Conservation (phyloP, 805 yeast species). For the Teunomyces tritomae region DNA sequence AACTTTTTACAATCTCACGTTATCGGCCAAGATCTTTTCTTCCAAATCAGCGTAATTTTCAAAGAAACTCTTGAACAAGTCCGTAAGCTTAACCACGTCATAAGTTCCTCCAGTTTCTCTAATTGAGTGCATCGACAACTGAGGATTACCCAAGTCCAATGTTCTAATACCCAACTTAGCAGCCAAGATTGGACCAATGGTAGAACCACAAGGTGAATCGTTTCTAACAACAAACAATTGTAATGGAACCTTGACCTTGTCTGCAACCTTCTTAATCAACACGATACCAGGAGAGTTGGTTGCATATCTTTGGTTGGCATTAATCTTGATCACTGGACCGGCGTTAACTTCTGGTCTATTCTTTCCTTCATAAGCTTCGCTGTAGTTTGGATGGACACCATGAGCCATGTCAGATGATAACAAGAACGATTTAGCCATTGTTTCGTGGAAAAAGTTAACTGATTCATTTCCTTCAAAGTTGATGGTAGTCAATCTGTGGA, state of each 20-base stretch:
- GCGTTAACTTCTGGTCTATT: constrained; percentile 80
- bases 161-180: constrained; percentile 85
- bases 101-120: constrained; percentile 85
- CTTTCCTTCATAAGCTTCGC: constrained; percentile 66
- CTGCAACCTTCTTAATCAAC: constrained; percentile 69
- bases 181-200: constrained; percentile 92
- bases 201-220: constrained; percentile 92
- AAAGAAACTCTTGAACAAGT: constrained; percentile 63
- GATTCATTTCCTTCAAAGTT: constrained; percentile 17
- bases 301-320: constrained; percentile 93
- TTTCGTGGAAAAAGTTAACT: constrained; percentile 41
- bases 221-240: constrained; percentile 92
- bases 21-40: constrained; percentile 25
- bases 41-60: constrained; percentile 31
- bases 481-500: constrained; percentile 58
- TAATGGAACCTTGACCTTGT: constrained; percentile 67
- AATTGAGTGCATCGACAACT: constrained; percentile 88
- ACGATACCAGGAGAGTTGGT: constrained; percentile 91
- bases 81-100: constrained; percentile 64
- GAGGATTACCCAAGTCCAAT: constrained; percentile 88
- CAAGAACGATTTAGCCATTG: constrained; percentile 77
- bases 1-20: constrained; percentile 10
- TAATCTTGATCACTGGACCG: constrained; percentile 91
- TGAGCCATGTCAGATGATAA: constrained; percentile 96
- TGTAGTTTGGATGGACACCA: constrained; percentile 93